Evolutionary conservation across 2,329 filamentous ascomycete species (phyloP).

Genomic region (Tothia fuscella): DNA sequence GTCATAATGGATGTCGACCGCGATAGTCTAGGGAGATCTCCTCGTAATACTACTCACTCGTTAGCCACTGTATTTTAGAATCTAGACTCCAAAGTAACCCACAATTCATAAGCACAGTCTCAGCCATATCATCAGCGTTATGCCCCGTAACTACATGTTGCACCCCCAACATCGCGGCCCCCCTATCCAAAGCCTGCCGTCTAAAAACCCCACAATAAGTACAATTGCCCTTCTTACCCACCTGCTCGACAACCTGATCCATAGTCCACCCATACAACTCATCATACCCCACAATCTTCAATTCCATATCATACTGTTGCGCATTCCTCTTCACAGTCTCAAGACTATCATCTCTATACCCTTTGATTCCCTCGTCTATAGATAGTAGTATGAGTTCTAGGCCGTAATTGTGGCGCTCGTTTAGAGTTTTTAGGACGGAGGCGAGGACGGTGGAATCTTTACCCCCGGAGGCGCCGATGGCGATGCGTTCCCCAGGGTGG

Average conservation of each 20-base stretch:
- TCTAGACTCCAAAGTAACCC: slow-evolving; percentile 1
- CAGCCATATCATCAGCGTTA: slow-evolving; percentile 93
- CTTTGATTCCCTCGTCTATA: slow-evolving; percentile 95
- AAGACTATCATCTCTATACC: slow-evolving; percentile 88
- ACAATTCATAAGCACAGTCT: slow-evolving; percentile 93
- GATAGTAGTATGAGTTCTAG: slow-evolving; percentile 77
- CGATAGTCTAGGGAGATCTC: slow-evolving; percentile 76
- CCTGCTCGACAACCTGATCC: slow-evolving; percentile 93
- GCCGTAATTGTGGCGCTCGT: slow-evolving; percentile 78
- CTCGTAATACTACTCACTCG: slow-evolving; percentile 50
- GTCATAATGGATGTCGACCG: slow-evolving; percentile 84
- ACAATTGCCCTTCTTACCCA: slow-evolving; percentile 97
- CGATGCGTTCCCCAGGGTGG: slow-evolving; percentile 68
- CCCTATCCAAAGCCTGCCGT: slow-evolving; percentile 83
- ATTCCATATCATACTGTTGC: slow-evolving; percentile 75
- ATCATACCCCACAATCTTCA: slow-evolving; percentile 86
- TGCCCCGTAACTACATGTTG: slow-evolving; percentile 93
- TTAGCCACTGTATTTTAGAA: slow-evolving; percentile 11
- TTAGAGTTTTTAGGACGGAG: slow-evolving; percentile 86
- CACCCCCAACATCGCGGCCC: slow-evolving; percentile 76
- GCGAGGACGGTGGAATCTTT: slow-evolving; percentile 97
- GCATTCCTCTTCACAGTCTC: slow-evolving; percentile 96
- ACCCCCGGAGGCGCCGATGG: slow-evolving; percentile 90
- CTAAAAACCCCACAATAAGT: slow-evolving; percentile 97
- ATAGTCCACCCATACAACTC: slow-evolving; percentile 98